Evolutionary conservation across 257 asterid species (phyloP), one percentile per base, ranked within the genome.

Genomic region (Solanum ossicruentum): DNA sequence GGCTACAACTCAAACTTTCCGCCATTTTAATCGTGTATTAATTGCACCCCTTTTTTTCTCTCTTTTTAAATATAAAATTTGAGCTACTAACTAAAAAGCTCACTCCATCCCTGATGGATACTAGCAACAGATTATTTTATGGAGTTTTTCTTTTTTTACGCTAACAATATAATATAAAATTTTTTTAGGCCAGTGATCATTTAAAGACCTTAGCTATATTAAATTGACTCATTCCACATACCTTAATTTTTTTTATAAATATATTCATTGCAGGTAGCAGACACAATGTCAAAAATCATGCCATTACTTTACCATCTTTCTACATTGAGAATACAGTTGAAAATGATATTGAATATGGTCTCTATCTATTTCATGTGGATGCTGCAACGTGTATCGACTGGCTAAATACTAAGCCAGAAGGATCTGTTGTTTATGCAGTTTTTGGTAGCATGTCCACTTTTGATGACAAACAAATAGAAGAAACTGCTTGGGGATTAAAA

Each of bases 371-470:
- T 77, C 89, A 89, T 1, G 63, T 86, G 0, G 94, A 92, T 55
- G 65, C 89, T 7, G 60, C 90, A 8, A 72, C 80, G 2, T 81
- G 90, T 85, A 55, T 86, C 18, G 66, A 88, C 12, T 95, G 97
- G 98, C 85, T 95, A 20, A 84, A 82, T 80, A n/a, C 88, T 3
- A 93, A 93, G 86, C 93, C 95, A 7, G 83, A 56, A 81, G 88
- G 90, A n/a, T 94, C 97, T 2, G 92, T 91, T 15, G 87, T 95
- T 72, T 94, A 91, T 87, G 80, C 92, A n/a, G 93, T 97, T 55
- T 95, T 95, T 82, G 98, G 98, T 1, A 93, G 98, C 91, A 91
- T 94, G 97, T 94, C 84, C 41, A 86, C 72, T 49, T 86, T 93
- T 4, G 86, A 88, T 20, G 88, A 84, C 52, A 5, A 70, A 8